Evolutionary conservation across 805 yeast genomes (phyloP), one percentile per base, ranked within the genome.

Genomic region (Clavispora phyllophila): DNA sequence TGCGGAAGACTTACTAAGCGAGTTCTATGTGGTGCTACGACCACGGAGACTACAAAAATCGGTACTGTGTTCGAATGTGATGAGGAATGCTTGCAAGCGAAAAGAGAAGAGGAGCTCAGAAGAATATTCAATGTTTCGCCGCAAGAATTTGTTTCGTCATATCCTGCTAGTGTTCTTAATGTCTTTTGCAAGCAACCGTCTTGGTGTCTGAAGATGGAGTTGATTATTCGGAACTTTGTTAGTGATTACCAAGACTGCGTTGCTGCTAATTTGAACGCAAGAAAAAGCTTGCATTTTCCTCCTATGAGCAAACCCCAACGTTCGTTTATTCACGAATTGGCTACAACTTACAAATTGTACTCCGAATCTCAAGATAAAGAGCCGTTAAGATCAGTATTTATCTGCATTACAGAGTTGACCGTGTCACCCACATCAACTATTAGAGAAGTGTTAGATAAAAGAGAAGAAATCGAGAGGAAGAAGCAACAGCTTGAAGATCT

Each of bases 331-430:
- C 91, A 82, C 55, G 80, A 79, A 40, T 55, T 89, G 32, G 82
- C 89, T 0, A 76, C 70, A 20, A 62, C 78, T 0, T 87, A 68
- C 57, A 67, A 73, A 10, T 53, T 87, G 10, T 80, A 76, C 51
- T 69, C 84, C 0, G 89, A 85, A 53, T 77, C 90, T 2, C 93
- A 86, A 47, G 96, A 87, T 60, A 78, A 76, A 2, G 96, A 87
- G 50, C 96, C 96, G 0, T 70, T 78, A 40, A 62, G 96, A 46
- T 77, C 84, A 9, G 91, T 88, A 0, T 81, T 76, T 49, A 70
- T 88, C n/a, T 68, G 62, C 25, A 53, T 66, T 7, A 63, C 70
- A 1, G 47, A 53, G n/a, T 41, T 53, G 6, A 57, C 70, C 0
- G 53, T 47, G 9, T 43, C 66, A 2, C 87, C 88, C 0, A 51